These are phyloP conservation scores for Xylariaceae sp. DNA, from an alignment of 2,329 filamentous ascomycete genomes.

Conservation along the genomic window DNA sequence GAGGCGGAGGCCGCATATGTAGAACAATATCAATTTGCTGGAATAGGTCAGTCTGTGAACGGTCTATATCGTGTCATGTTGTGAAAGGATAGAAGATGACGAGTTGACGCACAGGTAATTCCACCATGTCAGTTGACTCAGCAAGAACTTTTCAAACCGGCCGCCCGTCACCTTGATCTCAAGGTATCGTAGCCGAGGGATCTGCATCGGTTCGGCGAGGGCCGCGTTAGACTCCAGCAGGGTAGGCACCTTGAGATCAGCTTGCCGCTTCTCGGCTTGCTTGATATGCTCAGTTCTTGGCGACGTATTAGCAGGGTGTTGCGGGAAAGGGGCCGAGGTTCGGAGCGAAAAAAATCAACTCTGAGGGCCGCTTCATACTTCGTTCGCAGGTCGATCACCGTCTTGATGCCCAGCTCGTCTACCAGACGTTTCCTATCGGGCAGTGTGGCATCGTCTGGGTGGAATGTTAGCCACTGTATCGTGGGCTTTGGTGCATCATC, in stretches of 20 bases:
- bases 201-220: constrained; percentile 52
- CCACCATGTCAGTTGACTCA: constrained; percentile 65
- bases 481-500: not conserved
- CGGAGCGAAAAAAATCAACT: too few species aligned
- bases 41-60: not conserved
- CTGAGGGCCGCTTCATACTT: constrained; percentile 53
- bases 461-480: not conserved
- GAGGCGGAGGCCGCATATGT: constrained; percentile 59
- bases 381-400: constrained; percentile 75
- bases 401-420: constrained; percentile 60
- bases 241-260: constrained; percentile 39
- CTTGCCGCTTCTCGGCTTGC: constrained; percentile 58
- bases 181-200: constrained; percentile 59
- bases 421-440: constrained; percentile 58
- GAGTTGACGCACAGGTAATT: constrained; percentile 50
- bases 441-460: constrained; percentile 63
- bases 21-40: constrained; percentile 56
- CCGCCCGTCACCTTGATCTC: constrained; percentile 72
- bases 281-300: constrained; percentile 67
- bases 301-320: constrained; percentile 1
- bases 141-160: constrained; percentile 63
- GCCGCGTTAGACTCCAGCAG: constrained; percentile 45
- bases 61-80: too few species aligned
- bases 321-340: too few species aligned
- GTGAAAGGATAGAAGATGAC: not conserved